These are phyloP conservation scores for Trypanosoma lewisi DNA, from an alignment of 208 protist species.

Conservation along the genomic window DNA sequence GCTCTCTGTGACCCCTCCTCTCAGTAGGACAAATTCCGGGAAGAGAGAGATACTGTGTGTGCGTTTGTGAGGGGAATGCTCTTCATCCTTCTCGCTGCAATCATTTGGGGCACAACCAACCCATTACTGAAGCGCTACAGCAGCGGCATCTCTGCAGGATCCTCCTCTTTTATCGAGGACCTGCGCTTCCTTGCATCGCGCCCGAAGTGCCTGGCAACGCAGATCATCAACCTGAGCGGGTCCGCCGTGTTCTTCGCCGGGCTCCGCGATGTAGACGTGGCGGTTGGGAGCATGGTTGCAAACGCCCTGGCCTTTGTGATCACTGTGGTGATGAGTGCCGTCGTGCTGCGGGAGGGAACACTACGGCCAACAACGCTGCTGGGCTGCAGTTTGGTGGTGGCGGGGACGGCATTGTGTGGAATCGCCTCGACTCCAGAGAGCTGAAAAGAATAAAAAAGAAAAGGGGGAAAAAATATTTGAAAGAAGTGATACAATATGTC, in stretches of 20 bases:
- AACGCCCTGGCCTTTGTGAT: slow-evolving; percentile 86
- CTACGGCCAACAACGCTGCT: slow-evolving; percentile 38
- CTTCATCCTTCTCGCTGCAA: slow-evolving; percentile 60
- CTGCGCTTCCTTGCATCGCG: slow-evolving; percentile 51
- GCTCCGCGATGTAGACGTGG: slow-evolving; percentile 73
- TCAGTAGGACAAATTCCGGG: not conserved
- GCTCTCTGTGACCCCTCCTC: no score
- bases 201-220: slow-evolving; percentile 71
- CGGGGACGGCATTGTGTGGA: slow-evolving; percentile 73
- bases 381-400: slow-evolving; percentile 64
- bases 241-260: slow-evolving; percentile 80
- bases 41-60: no score
- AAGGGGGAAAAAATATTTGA: not conserved
- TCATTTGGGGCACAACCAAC: slow-evolving; percentile 86
- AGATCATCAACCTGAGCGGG: slow-evolving; percentile 64
- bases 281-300: slow-evolving; percentile 74
- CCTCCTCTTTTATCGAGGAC: slow-evolving; percentile 57
- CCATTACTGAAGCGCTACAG: slow-evolving; percentile 82
- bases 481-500: not conserved
- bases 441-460: not conserved
- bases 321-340: slow-evolving; percentile 67
- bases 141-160: slow-evolving; percentile 54
- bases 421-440: slow-evolving; percentile 27
- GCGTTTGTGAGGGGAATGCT: slow-evolving; percentile 44
- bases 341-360: slow-evolving; percentile 62